A percentile compares a stretch with the other conserved stretches of the same genome.
Evolutionary conservation across 148 eudicot species (phyloP).

Genomic region (Vaccinium corymbosum): DNA sequence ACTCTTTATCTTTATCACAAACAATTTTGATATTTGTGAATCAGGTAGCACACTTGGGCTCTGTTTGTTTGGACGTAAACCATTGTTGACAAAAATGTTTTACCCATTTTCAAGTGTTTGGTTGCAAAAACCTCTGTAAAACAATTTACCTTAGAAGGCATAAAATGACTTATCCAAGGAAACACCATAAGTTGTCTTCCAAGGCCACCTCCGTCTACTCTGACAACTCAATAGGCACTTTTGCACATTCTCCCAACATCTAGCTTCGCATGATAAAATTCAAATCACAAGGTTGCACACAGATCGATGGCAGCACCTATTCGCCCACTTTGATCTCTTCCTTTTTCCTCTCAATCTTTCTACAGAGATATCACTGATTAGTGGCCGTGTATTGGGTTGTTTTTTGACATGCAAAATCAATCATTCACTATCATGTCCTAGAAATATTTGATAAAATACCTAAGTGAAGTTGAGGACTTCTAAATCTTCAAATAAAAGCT

Average conservation of each 20-base stretch:
- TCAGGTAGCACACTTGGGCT: constrained; percentile 47
- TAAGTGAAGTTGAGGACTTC: background rate
- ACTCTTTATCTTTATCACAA: constrained; percentile 86
- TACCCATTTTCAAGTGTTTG: no score
- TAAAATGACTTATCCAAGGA: no score
- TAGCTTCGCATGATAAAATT: no score
- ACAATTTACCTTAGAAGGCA: no score
- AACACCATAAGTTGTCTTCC: no score
- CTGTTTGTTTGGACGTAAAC: no score
- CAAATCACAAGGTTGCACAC: no score
- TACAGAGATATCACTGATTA: background rate
- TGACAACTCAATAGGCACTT: no score
- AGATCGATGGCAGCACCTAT: background rate
- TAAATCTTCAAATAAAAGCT: background rate
- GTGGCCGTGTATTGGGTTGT: background rate
- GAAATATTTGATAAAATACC: background rate
- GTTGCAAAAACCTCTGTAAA: no score
- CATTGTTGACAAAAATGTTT: no score
- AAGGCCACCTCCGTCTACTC: no score
- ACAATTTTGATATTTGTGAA: constrained; percentile 77
- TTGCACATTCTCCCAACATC: no score
- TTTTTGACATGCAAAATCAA: background rate
- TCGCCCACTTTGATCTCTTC: background rate
- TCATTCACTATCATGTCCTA: background rate
- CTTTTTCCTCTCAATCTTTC: background rate